A percentile compares a stretch with the other conserved stretches of the same genome.
These are phyloP conservation scores for Penicillium sp. DNA, from an alignment of 2,329 filamentous ascomycete species.

Conservation along the genomic window DNA sequence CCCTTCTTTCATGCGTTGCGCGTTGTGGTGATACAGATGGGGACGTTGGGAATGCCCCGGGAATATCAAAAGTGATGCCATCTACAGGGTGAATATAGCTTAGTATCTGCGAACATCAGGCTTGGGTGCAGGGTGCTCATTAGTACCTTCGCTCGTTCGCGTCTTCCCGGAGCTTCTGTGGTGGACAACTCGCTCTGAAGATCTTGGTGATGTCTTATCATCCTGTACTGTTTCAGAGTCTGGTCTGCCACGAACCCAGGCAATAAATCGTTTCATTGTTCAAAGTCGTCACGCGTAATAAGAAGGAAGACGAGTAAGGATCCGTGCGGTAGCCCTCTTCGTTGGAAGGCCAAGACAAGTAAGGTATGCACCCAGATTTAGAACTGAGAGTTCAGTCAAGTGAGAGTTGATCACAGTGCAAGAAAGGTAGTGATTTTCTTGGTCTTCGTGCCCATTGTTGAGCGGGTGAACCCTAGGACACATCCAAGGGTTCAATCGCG, in stretches of 20 bases:
- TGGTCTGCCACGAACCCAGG: constrained; percentile 5
- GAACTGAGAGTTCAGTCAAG: constrained; percentile 1
- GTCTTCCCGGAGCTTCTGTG: not conserved
- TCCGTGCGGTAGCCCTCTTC: not conserved
- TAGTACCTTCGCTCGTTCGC: constrained; percentile 4
- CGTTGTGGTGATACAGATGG: constrained; percentile 13
- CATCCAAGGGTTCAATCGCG: constrained; percentile 3
- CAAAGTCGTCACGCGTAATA: not conserved
- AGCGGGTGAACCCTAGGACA: constrained; percentile 4
- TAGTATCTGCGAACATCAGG: not conserved
- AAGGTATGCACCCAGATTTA: not conserved
- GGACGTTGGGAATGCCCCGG: constrained; percentile 16
- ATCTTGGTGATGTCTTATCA: not conserved
- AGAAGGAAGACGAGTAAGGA: not conserved
- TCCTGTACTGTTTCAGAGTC: not conserved
- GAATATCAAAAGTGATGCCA: constrained; percentile 4
- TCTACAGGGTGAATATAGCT: not conserved
- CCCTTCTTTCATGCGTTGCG: constrained; percentile 4
- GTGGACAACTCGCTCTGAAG: not conserved
- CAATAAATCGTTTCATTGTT: constrained; percentile 3
- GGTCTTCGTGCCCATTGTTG: constrained; percentile 13
- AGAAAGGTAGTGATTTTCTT: not conserved
- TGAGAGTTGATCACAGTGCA: not conserved
- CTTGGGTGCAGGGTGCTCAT: not conserved
- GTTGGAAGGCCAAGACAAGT: constrained; percentile 3